Conservation (phyloP, 805 yeast species). For the Cyberlindnera mrakii region DNA sequence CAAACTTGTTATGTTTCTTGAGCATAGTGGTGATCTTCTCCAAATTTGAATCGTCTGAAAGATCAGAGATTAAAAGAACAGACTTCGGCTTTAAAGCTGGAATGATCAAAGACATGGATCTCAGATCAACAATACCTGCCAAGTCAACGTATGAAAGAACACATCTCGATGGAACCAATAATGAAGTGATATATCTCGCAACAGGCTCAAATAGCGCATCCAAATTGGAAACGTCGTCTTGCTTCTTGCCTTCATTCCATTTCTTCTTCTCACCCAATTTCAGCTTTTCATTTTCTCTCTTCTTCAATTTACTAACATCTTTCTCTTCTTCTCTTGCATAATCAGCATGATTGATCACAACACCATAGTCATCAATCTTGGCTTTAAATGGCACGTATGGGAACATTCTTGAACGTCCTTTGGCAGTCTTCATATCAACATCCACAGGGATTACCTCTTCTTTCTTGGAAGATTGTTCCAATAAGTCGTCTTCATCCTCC, state of each 20-base stretch:
- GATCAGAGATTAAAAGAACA: slow-evolving; percentile 51
- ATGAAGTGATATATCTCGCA: slow-evolving; percentile 29
- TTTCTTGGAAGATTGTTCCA: slow-evolving; percentile 12
- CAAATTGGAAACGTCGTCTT: slow-evolving; percentile 45
- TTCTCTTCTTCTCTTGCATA: slow-evolving; percentile 49
- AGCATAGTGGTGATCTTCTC: slow-evolving; percentile 13
- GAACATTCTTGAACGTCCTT: slow-evolving; percentile 51
- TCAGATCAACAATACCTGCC: slow-evolving; percentile 75
- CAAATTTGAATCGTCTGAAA: slow-evolving; percentile 21
- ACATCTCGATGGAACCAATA: slow-evolving; percentile 52
- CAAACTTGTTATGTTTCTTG: slow-evolving; percentile 25
- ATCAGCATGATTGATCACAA: slow-evolving; percentile 58
- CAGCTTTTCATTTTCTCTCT: slow-evolving; percentile 22
- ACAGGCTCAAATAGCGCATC: slow-evolving; percentile 51
- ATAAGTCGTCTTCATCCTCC: slow-evolving; percentile 25
- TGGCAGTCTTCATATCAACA: slow-evolving; percentile 26
- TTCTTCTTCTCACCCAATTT: slow-evolving; percentile 29
- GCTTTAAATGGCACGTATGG: slow-evolving; percentile 59
- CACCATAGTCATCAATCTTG: slow-evolving; percentile 85
- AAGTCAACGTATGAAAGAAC: slow-evolving; percentile 73
- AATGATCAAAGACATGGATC: slow-evolving; percentile 74
- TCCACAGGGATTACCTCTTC: slow-evolving; percentile 25
- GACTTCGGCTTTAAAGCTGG: slow-evolving; percentile 76
- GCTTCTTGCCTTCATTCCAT: slow-evolving; percentile 34
- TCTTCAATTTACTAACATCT: slow-evolving; percentile 26